Percentiles rank a stretch among this genome's conserved stretches.
Conservation (phyloP, 1,284 basidiomycete species). For the Ustilago vetiveriae region DNA sequence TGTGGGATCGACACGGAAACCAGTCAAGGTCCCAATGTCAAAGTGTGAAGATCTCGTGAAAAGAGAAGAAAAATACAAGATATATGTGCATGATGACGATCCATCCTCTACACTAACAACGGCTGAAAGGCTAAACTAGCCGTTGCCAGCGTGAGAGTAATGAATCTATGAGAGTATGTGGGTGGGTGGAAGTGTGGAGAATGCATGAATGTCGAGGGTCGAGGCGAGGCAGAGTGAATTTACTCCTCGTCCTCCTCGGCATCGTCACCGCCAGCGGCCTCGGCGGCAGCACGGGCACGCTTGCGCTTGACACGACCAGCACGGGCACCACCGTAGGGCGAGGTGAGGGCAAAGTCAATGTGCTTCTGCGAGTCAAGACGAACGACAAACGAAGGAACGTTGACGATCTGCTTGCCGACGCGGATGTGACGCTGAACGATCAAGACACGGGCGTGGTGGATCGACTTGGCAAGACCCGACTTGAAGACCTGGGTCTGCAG, state of each 20-base stretch:
- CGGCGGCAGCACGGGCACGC: conserved; percentile 91
- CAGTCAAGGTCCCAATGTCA: conserved; percentile 5
- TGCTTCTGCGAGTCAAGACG: conserved; percentile 75
- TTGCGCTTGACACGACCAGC: conserved; percentile 99
- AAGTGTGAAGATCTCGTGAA: conserved; percentile 8
- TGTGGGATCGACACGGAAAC: too few species aligned
- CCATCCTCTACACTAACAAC: conserved; percentile 1
- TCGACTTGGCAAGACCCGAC: conserved; percentile 94
- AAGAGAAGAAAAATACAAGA: conserved; percentile 26
- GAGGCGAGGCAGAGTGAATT: conserved; percentile 7
- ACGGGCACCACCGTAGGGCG: conserved; percentile 96
- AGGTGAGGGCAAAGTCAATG: conserved; percentile 98
- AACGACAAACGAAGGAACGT: conserved; percentile 98
- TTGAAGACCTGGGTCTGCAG: conserved; percentile 99
- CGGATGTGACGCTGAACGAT: conserved; percentile 97
- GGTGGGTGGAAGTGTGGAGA: background rate
- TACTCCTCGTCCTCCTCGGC: conserved; percentile 74
- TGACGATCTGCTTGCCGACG: conserved; percentile 99
- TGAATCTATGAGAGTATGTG: conserved; percentile 4
- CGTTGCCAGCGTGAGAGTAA: conserved; percentile 5
- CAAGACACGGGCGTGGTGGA: conserved; percentile 97
- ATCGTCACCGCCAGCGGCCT: conserved; percentile 87
- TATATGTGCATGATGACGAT: conserved; percentile 8
- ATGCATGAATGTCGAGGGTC: background rate
- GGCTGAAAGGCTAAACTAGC: conserved; percentile 32